Base-by-base conservation (phyloP, 495 filamentous ascomycete genomes). In the Venustampulla echinocandica region DNA sequence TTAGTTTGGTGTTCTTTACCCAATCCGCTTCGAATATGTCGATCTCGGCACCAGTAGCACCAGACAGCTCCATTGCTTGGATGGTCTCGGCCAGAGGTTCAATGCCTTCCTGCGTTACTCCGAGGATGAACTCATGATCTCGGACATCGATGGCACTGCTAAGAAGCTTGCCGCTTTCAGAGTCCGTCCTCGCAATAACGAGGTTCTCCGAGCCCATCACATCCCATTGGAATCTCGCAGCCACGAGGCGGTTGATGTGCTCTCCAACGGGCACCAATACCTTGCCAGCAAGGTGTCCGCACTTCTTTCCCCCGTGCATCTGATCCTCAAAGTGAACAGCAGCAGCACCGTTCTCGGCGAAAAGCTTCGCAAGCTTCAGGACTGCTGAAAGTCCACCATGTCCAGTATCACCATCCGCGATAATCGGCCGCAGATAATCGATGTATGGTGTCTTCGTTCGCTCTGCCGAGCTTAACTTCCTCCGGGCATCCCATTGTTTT, bases 271-370 rank as follows among this genome's bases (percentile, higher is more conserved):
- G 93, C 0, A 98, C 92, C 10, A 98, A 70, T 1, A 98, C 92
- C 64, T 98, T 98, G 50, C 92, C 92, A 1, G 92, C 90, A 47
- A 98, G 73, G 69, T 98, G 92, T 14, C 92, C 92, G 60, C 92
- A 98, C 66, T 97, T 98, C 74, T 98, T 98, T 30, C 92, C 92
- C 19, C 92, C 92, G 61, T 98, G 92, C 42, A 96, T 72, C 59
- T 98, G 93, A 58, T 98, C 92, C 63, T 98, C 92, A 56, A 98
- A 93, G 62, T 98, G 92, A 1, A 98, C 93, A 7, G 84, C 92
- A 1, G 92, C 92, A 0, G 93, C 92, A 33, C 92, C 92, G 54
- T 94, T 93, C 65, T 98, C 92, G n/a, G 93, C 92, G 55, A 98
- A 98, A 10, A 98, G 78, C 67, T 97, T 98, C 20, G 92, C 89